Conservation (phyloP, 257 asterid species). For the Orobanche coerulescens region DNA sequence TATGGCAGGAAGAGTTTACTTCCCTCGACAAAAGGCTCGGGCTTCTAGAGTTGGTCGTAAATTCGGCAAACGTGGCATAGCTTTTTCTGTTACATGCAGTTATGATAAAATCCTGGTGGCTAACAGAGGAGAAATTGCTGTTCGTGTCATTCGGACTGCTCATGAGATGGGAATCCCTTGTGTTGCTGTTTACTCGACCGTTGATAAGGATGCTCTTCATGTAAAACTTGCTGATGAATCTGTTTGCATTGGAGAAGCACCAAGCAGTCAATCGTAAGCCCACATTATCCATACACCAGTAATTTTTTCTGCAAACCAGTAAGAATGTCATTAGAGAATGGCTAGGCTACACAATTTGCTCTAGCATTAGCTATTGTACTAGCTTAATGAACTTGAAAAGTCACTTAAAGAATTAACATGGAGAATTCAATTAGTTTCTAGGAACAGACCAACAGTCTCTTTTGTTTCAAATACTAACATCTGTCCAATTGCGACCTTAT, state of each 20-base stretch:
- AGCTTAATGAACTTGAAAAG: slow-evolving; percentile 14
- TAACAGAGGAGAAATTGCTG: slow-evolving; percentile 98
- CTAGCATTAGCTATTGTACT: neutral
- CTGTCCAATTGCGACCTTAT: too few species aligned
- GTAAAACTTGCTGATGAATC: slow-evolving; percentile 97
- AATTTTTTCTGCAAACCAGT: neutral
- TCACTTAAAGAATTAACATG: neutral
- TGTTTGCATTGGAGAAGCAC: slow-evolving; percentile 99
- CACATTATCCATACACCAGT: neutral
- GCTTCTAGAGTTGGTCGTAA: slow-evolving; percentile 36
- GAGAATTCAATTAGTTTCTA: neutral
- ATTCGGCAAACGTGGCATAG: slow-evolving; percentile 56
- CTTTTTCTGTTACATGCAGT: slow-evolving; percentile 56
- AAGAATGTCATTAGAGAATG: slow-evolving; percentile 8
- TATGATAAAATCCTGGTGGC: slow-evolving; percentile 85
- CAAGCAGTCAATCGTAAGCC: slow-evolving; percentile 96
- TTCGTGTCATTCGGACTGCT: slow-evolving; percentile 93
- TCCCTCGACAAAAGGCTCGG: slow-evolving; percentile 47
- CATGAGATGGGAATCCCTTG: slow-evolving; percentile 99
- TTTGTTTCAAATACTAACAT: neutral
- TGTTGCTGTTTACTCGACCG: slow-evolving; percentile 94
- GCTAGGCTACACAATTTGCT: neutral
- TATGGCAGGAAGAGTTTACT: slow-evolving; percentile 56
- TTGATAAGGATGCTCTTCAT: slow-evolving; percentile 94
- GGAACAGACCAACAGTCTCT: neutral